Conservation (phyloP, 345 rosid genomes). For the Rhodomyrtus tomentosa region DNA sequence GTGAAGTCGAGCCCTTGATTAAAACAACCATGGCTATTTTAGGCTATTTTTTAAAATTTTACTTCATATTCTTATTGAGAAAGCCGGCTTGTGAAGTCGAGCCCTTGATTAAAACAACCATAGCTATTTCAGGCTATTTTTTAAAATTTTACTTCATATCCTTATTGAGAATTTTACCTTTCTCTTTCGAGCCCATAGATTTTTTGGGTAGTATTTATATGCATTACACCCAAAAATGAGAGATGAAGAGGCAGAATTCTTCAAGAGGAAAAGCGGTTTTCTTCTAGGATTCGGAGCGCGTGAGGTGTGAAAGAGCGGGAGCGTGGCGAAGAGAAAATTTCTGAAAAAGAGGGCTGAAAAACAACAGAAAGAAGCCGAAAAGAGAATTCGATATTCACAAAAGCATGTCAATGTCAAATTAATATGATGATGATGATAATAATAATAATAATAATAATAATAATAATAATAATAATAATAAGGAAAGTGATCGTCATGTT, state of each 20-base stretch:
- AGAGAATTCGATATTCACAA: conserved; percentile 10
- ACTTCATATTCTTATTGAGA: too few species aligned
- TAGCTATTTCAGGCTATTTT: too few species aligned
- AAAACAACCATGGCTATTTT: too few species aligned
- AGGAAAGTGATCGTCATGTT: background rate
- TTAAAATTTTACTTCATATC: too few species aligned
- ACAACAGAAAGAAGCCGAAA: background rate
- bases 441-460: background rate
- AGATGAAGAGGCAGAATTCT: background rate
- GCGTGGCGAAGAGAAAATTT: conserved; percentile 18
- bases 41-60: too few species aligned
- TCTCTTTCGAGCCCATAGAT: too few species aligned
- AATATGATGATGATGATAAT: too few species aligned
- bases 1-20: too few species aligned
- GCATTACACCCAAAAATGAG: background rate
- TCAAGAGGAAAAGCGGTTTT: background rate
- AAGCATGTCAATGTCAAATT: background rate
- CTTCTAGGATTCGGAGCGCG: background rate
- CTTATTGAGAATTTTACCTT: too few species aligned
- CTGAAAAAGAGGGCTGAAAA: conserved; percentile 20
- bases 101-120: too few species aligned
- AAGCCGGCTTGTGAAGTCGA: too few species aligned
- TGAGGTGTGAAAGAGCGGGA: background rate
- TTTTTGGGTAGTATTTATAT: background rate
- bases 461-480: background rate